These are phyloP conservation scores for Scheffersomyces cryptocercus DNA, from an alignment of 1,139 yeast genomes.

Conservation along the genomic window DNA sequence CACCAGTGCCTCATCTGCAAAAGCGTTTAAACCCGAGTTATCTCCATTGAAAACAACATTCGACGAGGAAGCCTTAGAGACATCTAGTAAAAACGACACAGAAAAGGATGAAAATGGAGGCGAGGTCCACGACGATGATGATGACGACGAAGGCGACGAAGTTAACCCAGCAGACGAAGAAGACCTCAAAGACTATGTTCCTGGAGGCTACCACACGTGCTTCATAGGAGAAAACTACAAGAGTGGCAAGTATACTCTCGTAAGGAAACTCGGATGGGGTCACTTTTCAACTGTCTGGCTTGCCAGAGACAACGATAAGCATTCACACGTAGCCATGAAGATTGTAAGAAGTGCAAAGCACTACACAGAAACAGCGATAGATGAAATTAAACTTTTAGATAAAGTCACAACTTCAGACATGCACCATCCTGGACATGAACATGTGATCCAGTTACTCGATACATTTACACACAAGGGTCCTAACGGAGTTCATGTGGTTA, in stretches of 20 bases:
- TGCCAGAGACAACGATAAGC: constrained; percentile 39
- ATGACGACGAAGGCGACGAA: constrained; percentile 32
- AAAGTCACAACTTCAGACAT: constrained; percentile 30
- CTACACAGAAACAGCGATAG: constrained; percentile 45
- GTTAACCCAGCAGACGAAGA: constrained; percentile 44
- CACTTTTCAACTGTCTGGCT: constrained; percentile 55
- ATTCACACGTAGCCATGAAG: constrained; percentile 44
- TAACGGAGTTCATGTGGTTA: constrained; percentile 44
- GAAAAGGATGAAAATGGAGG: constrained; percentile 18
- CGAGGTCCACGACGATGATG: constrained; percentile 30
- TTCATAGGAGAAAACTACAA: constrained; percentile 39
- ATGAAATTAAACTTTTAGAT: constrained; percentile 40
- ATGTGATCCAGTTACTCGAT: constrained; percentile 42
- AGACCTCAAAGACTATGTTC: constrained; percentile 35
- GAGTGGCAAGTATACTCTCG: constrained; percentile 34
- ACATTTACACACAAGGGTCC: constrained; percentile 43
- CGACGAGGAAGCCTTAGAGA: constrained; percentile 7
- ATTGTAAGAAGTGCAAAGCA: constrained; percentile 41
- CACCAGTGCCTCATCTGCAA: constrained; percentile 23
- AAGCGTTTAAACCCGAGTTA: constrained; percentile 38
- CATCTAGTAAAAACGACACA: neutral
- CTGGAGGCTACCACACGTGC: constrained; percentile 48
- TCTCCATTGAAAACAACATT: constrained; percentile 40
- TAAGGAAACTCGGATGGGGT: constrained; percentile 51
- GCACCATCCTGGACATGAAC: constrained; percentile 39